Base-by-base conservation (phyloP, 2,329 filamentous ascomycete species). In the Chrysoporthe cubensis region DNA sequence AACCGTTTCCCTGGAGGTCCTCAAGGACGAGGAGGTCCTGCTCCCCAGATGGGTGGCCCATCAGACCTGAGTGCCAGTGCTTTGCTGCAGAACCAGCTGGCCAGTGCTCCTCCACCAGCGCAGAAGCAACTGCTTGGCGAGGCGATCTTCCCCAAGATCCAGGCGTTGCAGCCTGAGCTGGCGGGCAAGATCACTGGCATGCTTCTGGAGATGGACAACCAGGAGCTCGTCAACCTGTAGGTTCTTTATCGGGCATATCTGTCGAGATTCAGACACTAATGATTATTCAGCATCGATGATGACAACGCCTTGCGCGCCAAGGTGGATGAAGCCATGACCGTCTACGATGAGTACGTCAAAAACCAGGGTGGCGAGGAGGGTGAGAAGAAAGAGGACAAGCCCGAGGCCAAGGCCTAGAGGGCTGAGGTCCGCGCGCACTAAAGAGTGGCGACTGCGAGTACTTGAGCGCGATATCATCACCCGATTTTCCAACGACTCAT, bases 101-200 rank as follows among this genome's bases (percentile, higher is more conserved):
- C 83, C 70, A 75, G 78, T 46, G 84, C 85, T 62, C 73, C 70
- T 75, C 87, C 91, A 50, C 85, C 87, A 61, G 93, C 97, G 84
- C 96, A 98, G 87, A 99, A 99, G 90, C 96, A 99, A 87, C 93
- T 98, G 81, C 90, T 99, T 66, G 96, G 96, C 80, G 96, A 99
- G 84, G 90, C 93, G 74, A 91, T 99, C 75, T 99, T 98, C 88
- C 96, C 96, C 78, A 99, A 98, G 91, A 98, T 99, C 77, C 90
- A 94, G 81, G 89, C 88, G 74, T 90, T 97, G 82, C 96, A 99
- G 85, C 92, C 94, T 69, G 94, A 97, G 76, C 87, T 99, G 76
- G 96, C 96, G 71, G 96, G 96, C 79, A 99, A 99, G 90, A 98
- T 99, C 81, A 99, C 96, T 71, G 96, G 96, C 83, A 99, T 99